A percentile compares a stretch with the other conserved stretches of the same genome.
Conservation (phyloP, 2,329 filamentous ascomycete species). For the Pezicula radicicola region DNA sequence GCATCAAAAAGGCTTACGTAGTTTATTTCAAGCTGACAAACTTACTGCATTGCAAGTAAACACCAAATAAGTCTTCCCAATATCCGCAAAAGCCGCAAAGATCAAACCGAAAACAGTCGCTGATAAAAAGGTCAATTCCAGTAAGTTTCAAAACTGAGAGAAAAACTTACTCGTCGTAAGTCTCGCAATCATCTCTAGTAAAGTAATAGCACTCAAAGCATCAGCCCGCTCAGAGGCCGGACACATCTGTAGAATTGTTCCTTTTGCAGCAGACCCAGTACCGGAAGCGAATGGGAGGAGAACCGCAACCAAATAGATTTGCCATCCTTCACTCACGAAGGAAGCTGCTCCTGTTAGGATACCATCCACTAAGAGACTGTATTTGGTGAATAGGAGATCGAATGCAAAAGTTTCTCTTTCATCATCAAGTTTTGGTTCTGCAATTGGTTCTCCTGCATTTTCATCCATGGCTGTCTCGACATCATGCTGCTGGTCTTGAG, state of each 20-base stretch:
- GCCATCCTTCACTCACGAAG: constrained; percentile 61
- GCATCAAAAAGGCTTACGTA: background rate
- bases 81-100: constrained; percentile 59
- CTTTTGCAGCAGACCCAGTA: constrained; percentile 66
- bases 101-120: constrained; percentile 65
- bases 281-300: constrained; percentile 67
- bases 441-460: constrained; percentile 12
- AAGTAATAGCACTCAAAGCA: constrained; percentile 64
- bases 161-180: constrained; percentile 41
- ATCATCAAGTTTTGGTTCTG: constrained; percentile 7
- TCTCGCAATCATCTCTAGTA: constrained; percentile 67
- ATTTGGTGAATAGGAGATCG: constrained; percentile 65
- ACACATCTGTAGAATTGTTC: constrained; percentile 69
- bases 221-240: constrained; percentile 58
- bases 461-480: constrained; percentile 6
- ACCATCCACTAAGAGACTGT: constrained; percentile 63
- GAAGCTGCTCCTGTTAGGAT: constrained; percentile 60
- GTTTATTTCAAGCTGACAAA: constrained; percentile 5
- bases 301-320: constrained; percentile 64
- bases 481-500: constrained; percentile 25
- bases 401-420: constrained; percentile 46
- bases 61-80: constrained; percentile 57
- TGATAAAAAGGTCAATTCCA: constrained; percentile 19
- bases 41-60: constrained; percentile 66
- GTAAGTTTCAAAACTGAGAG: background rate